Percentiles rank a stretch among this genome's conserved stretches.
These are phyloP conservation scores for Ganoderma sp. DNA, from an alignment of 1,284 basidiomycete species.

Conservation along the genomic window DNA sequence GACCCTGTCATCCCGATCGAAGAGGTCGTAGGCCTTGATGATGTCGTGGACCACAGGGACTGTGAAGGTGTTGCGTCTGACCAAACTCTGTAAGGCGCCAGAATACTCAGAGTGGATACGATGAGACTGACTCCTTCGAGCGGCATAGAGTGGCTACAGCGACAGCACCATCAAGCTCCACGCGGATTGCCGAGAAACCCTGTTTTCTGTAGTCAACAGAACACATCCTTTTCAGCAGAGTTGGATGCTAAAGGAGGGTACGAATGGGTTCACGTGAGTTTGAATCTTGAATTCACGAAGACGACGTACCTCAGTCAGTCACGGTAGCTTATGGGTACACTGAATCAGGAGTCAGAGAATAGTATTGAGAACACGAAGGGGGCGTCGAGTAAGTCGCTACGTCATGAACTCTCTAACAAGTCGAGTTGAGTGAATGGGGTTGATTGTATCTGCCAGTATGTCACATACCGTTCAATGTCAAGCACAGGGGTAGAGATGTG, in stretches of 20 bases:
- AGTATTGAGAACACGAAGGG: background rate
- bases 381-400: background rate
- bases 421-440: too few species aligned
- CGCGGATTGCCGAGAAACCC: slow-evolving; percentile 49
- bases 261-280: background rate
- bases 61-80: slow-evolving; percentile 54
- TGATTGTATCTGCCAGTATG: background rate
- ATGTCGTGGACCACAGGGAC: slow-evolving; percentile 45
- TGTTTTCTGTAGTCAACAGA: slow-evolving; percentile 46
- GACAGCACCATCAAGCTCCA: slow-evolving; percentile 49
- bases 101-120: background rate
- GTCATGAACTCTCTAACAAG: background rate
- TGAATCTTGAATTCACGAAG: background rate
- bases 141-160: slow-evolving; percentile 52
- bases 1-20: slow-evolving; percentile 58
- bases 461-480: slow-evolving; percentile 1
- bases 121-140: slow-evolving; percentile 49
- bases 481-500: background rate
- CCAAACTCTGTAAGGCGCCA: background rate
- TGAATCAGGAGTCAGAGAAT: background rate
- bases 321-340: background rate
- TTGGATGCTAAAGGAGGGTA: background rate
- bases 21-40: slow-evolving; percentile 50
- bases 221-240: slow-evolving; percentile 21
- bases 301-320: background rate